Evolutionary conservation across 495 filamentous ascomycete genomes (phyloP).

Genomic region (Talaromyces borbonicus): DNA sequence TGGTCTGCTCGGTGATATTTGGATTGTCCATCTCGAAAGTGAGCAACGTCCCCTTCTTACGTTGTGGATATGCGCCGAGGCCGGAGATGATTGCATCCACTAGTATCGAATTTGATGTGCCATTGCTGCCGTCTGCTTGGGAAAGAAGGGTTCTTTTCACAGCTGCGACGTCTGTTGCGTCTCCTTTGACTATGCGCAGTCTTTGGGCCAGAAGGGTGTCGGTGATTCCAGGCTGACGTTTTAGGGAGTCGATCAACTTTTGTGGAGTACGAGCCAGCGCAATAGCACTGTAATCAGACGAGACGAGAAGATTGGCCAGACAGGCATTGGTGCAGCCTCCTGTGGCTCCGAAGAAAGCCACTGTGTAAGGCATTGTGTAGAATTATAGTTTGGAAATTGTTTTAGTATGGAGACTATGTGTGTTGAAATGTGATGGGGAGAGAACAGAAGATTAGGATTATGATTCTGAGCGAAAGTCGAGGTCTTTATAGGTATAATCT

Average conservation of each 20-base stretch:
- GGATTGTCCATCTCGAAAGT: slow-evolving; percentile 14
- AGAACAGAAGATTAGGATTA: not conserved
- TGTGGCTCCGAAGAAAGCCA: slow-evolving; percentile 46
- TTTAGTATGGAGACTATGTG: not conserved
- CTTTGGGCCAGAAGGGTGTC: slow-evolving; percentile 19
- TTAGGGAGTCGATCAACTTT: slow-evolving; percentile 44
- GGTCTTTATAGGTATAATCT: slow-evolving; percentile 1
- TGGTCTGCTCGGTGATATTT: slow-evolving; percentile 20
- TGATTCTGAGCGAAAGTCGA: not conserved
- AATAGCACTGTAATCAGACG: slow-evolving; percentile 32
- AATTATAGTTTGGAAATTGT: not conserved
- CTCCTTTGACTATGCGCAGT: slow-evolving; percentile 42
- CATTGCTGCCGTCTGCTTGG: not conserved
- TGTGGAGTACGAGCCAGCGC: slow-evolving; percentile 51
- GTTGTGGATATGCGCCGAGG: slow-evolving; percentile 30
- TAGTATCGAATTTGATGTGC: slow-evolving; percentile 1
- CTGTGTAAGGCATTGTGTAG: slow-evolving; percentile 11
- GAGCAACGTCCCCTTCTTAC: slow-evolving; percentile 9
- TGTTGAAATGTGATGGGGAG: not conserved
- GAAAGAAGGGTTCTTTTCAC: slow-evolving; percentile 27
- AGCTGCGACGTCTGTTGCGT: slow-evolving; percentile 34
- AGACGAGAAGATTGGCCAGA: slow-evolving; percentile 35
- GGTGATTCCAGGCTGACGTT: slow-evolving; percentile 22
- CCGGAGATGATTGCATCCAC: slow-evolving; percentile 34
- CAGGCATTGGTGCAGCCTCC: slow-evolving; percentile 36